Base-by-base conservation (phyloP, 345 rosid genomes). In the Populus alba region DNA sequence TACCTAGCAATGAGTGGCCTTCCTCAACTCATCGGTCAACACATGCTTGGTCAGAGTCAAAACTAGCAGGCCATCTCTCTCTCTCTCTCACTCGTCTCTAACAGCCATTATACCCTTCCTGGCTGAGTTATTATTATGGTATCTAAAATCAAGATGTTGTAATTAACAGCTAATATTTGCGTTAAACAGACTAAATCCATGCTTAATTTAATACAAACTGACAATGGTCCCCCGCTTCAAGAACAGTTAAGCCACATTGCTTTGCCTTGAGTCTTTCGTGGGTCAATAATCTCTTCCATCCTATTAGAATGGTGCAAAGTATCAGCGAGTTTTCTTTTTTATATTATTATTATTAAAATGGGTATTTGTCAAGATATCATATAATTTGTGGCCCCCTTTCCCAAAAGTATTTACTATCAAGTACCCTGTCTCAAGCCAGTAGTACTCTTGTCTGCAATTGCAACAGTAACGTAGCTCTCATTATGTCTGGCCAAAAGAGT, bases 151-250 rank as follows among this genome's bases (percentile, higher is more conserved):
- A 41, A 62, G 77, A 23, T 61, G 69, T 8, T n/a, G 23, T 23
- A 16, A 72, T 23, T 29, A 77, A 75, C 85, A 84, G 85, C 82
- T 66, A 57, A 70, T 73, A 80, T 69, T 79, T 59, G 77, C 79
- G 71, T 66, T 62, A 80, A 80, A 59, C 82, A 65, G 15, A 29
- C 77, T 74, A 27, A 53, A 31, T 27, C 41, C 61, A 45, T 61
- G 70, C 55, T 74, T 67, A 68, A 70, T 75, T 47, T 43, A 35
- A 39, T 59, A 62, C 31, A 8, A 1, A 8, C 11, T 25, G 17
- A 53, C 1, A 22, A 20, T 81, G 85, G 81, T 79, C 79, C 81
- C 79, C 74, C 45, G 55, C 37, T 67, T 59, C 25, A 5, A 61
- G 69, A 38, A 59, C 68, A 25, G 72, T n/a, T 47, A 66, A 72